Evolutionary conservation across 805 yeast species (phyloP), one percentile per base, ranked within the genome.

Genomic region (Cyberlindnera maritima): DNA sequence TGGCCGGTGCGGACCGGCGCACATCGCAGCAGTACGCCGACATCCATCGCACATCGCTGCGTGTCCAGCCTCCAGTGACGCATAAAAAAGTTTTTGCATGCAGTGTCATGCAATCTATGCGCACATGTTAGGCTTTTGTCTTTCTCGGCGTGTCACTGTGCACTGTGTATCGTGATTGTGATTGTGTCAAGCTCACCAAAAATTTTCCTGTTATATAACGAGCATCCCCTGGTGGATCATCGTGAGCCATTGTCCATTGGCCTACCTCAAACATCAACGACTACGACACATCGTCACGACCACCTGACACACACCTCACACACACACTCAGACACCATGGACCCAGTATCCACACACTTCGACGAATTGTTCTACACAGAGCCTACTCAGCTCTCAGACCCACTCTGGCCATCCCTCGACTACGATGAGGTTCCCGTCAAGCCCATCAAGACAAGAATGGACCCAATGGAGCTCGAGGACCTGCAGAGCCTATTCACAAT

Each of bases 121-220:
- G 36, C 36, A 18, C 18, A 3, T 9, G 21, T 14, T 36, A 36
- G 25, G 36, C 41, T 46, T 41, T 46, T 46, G 48, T 41, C 48
- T 41, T 14, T 11, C 45, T 36, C 35, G 37, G 41, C 33, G 44
- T 31, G 39, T 40, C 35, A 35, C 36, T 29, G 44, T 44, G 41
- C n/a, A n/a, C n/a, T 44, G 44, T 44, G 41, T 45, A 45, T 45
- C 48, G 44, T 45, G 48, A 39, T 45, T 45, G 28, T 40, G 47
- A 45, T 45, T 36, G 48, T 45, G 44, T 29, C 43, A 45, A 34
- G 36, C 25, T 29, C 28, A 29, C 42, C 20, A 19, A 29, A 7
- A 3, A 5, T 28, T 28, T 28, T 14, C 31, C 31, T 28, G n/a
- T 14, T 39, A 39, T 39, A 39, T 39, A 39, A 29, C 35, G 13